Evolutionary conservation across 1,284 basidiomycete genomes (phyloP), one percentile per base, ranked within the genome.

Genomic region (Phellopilus nigrolimitatus): DNA sequence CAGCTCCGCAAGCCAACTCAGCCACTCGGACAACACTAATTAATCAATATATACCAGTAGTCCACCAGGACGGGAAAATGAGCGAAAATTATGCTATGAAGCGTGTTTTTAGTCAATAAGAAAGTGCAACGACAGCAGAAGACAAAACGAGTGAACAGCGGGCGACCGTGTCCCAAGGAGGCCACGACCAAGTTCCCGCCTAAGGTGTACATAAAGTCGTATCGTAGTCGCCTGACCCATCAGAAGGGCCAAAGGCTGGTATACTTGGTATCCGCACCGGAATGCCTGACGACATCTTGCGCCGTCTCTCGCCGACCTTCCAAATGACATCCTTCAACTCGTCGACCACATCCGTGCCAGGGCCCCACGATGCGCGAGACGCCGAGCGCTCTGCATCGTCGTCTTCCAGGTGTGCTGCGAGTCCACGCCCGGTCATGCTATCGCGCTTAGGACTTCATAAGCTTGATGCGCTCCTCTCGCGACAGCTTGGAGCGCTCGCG

Each of bases 311-410:
- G 19, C 84, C 77, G 4, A 91, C 88, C 61, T 88, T 83, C 81
- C 83, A 88, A 25, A 90, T 90, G 12, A 90, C 87, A 60, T 88
- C 85, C 65, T 85, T 87, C 58, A 91, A 68, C 66, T 90, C 88
- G 61, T 87, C 80, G 6, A 90, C 86, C 30, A 91, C 86, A 55
- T 90, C 88, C 1, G 80, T 82, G 9, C 81, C 79, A 8, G 85
- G 87, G 0, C 84, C 86, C 82, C 83, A 85, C 47, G 70, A 40
- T 31, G 21, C 33, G 12, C 42, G 42, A 13, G 39, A 42, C 4
- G 22, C 49, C 12, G 39, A 37, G 7, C 27, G 25, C 21, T 37
- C 24, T 6, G 28, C 46, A 19, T 42, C 41, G 38, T 53, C 51
- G n/a, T 41, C 48, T 47, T 51, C 43, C 51, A 40, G 39, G 5